A percentile compares a stretch with the other conserved stretches of the same genome.
Evolutionary conservation across 2,329 filamentous ascomycete genomes (phyloP).

Genomic region (Dryadomyces quercivorus): DNA sequence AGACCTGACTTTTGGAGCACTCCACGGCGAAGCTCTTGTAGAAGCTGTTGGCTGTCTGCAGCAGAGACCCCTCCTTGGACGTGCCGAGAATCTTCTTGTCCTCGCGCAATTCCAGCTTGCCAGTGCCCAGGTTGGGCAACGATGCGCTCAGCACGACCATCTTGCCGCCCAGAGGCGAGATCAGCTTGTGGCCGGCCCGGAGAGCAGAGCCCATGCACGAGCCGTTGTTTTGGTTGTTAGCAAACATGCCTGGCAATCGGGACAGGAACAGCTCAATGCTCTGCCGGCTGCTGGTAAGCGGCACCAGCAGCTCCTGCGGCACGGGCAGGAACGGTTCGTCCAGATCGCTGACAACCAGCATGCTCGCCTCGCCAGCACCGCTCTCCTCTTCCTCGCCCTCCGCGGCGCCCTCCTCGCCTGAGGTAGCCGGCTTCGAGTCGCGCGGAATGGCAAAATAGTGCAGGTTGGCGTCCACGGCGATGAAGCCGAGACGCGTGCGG

Average conservation of each 20-base stretch:
- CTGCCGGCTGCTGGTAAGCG: constrained; percentile 73
- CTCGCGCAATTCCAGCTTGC: constrained; percentile 84
- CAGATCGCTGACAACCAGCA: constrained; percentile 89
- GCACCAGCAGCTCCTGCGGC: constrained; percentile 81
- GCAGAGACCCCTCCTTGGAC: constrained; percentile 72
- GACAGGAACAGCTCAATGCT: constrained; percentile 86
- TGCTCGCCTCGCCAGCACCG: constrained; percentile 56
- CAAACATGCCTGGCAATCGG: constrained; percentile 93
- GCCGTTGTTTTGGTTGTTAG: constrained; percentile 76
- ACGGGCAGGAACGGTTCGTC: constrained; percentile 96
- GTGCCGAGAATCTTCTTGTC: constrained; percentile 94
- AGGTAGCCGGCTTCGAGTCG: constrained; percentile 9
- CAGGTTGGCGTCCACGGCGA: constrained; percentile 86
- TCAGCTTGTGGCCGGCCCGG: constrained; percentile 87
- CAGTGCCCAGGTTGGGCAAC: constrained; percentile 78
- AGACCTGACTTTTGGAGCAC: constrained; percentile 97
- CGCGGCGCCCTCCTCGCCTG: constrained; percentile 19
- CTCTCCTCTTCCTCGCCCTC: constrained; percentile 53
- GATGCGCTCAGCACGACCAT: constrained; percentile 84
- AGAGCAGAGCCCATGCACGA: constrained; percentile 95
- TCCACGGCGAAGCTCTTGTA: constrained; percentile 99
- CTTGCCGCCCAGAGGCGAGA: constrained; percentile 88
- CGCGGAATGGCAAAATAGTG: constrained; percentile 88
- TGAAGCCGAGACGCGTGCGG: constrained; percentile 83
- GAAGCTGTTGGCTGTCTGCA: constrained; percentile 90